phyloP scores from a whole-genome alignment of 345 rosid species.

The Trapa incisa region DNA sequence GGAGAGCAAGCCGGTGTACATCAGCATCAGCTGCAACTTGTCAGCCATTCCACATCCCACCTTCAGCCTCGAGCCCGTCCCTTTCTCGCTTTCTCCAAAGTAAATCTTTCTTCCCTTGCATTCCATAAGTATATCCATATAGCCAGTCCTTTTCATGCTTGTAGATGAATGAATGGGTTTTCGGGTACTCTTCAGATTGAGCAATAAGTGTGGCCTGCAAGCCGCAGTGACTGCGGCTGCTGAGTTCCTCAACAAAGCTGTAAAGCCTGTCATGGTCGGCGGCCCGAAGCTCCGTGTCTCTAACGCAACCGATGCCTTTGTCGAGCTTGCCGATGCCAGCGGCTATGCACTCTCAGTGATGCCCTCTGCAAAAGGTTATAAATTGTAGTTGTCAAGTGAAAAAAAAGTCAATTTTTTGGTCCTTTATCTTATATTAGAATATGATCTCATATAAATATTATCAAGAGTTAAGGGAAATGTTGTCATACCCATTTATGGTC shows the following conservation, averaged over 20 bases:
- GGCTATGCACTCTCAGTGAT: conserved; percentile 39
- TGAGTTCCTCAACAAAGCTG: conserved; percentile 41
- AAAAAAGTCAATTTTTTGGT: no score
- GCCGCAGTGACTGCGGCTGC: conserved; percentile 46
- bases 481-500: no score
- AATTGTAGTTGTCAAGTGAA: no score
- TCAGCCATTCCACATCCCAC: conserved; percentile 39
- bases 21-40: conserved; percentile 49
- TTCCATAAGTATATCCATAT: no score
- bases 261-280: conserved; percentile 47
- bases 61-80: conserved; percentile 33
- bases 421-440: no score
- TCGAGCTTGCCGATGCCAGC: conserved; percentile 35
- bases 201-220: conserved; percentile 32
- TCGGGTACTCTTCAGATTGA: conserved; percentile 17
- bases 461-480: no score
- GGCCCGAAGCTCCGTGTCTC: conserved; percentile 38
- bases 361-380: conserved; percentile 38
- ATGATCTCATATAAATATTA: no score
- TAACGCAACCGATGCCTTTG: conserved; percentile 33
- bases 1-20: conserved; percentile 51
- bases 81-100: conserved; percentile 33
- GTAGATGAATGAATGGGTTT: no score
- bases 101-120: background rate
- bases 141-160: no score